A percentile compares a stretch with the other conserved stretches of the same genome.
Evolutionary conservation across 768 basidiomycete species (phyloP).

Genomic region (Lactarius quietus): DNA sequence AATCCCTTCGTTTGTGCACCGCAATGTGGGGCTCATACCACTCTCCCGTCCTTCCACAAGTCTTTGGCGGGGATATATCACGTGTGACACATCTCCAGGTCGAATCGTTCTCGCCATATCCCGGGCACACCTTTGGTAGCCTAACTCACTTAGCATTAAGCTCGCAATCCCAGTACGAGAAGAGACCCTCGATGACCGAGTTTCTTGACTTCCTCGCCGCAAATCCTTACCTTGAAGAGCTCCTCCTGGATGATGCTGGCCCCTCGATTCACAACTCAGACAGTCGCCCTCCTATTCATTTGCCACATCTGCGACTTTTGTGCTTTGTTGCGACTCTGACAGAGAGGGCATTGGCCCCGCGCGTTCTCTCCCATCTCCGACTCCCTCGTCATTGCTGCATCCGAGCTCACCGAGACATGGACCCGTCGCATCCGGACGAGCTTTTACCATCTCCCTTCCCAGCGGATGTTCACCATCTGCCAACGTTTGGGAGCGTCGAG

Average conservation of each 20-base stretch:
- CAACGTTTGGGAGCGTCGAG: slow-evolving; percentile 15
- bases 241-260: slow-evolving; percentile 27
- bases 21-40: slow-evolving; percentile 26
- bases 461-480: slow-evolving; percentile 11
- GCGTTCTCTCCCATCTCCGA: slow-evolving; percentile 20
- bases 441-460: slow-evolving; percentile 23
- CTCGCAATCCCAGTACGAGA: slow-evolving; percentile 26
- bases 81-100: slow-evolving; percentile 26
- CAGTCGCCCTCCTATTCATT: slow-evolving; percentile 13
- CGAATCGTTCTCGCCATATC: slow-evolving; percentile 28
- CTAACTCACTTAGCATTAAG: slow-evolving; percentile 27
- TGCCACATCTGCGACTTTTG: slow-evolving; percentile 23
- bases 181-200: slow-evolving; percentile 25
- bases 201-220: slow-evolving; percentile 27
- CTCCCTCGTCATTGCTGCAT: slow-evolving; percentile 21
- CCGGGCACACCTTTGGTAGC: slow-evolving; percentile 21
- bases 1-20: slow-evolving; percentile 25
- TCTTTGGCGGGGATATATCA: slow-evolving; percentile 27
- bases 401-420: slow-evolving; percentile 24
- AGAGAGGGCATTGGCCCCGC: slow-evolving; percentile 20
- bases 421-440: slow-evolving; percentile 23
- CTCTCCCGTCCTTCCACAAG: slow-evolving; percentile 17
- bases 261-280: slow-evolving; percentile 19
- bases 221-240: slow-evolving; percentile 24
- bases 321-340: slow-evolving; percentile 16